Base-by-base conservation (phyloP, 768 basidiomycete species). In the Mycena vitilis region DNA sequence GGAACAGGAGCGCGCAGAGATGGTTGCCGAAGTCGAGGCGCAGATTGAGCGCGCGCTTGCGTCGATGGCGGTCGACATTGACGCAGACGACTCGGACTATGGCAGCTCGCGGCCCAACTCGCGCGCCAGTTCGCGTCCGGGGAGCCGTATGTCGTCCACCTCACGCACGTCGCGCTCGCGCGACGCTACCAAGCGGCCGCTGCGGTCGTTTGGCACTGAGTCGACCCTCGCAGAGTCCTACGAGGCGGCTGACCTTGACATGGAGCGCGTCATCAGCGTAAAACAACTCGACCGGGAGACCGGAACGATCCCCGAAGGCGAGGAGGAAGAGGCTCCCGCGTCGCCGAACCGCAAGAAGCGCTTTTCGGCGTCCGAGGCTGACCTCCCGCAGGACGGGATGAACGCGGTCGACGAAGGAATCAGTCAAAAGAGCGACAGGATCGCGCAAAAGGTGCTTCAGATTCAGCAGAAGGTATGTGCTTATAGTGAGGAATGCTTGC, bases 11-110 rank as follows among this genome's bases (percentile, higher is more conserved):
- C 92, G 94, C 69, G 88, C 90, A 60, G 91, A 91, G 74, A 94
- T 95, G 94, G 91, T 95, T 48, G 93, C 93, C n/a, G 94, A 95
- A 80, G 94, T 95, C 25, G 94, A 95, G 76, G 92, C 92, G 34
- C 94, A 95, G 81, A 95, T 95, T 73, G 94, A 95, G 78, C 86
- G 91, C 64, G 94, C 95, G 0, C 84, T 95, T 57, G 91, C 88
- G 34, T 92, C 92, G 30, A 95, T 95, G 93, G 89, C 91, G 30
- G 91, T 94, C 66, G 92, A 90, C 71, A 83, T 92, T 60, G 89
- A 93, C 61, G 93, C 91, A 18, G 93, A 95, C 60, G 89, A 93
- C 61, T 93, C 91, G 20, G 93, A 95, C 72, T 92, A 92, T 48
- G 58, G 48, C 49, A 87, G 86, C 70, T 92, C 92, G 47, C 87